Conservation (phyloP, 768 basidiomycete genomes). For the Lactarius quietus region DNA sequence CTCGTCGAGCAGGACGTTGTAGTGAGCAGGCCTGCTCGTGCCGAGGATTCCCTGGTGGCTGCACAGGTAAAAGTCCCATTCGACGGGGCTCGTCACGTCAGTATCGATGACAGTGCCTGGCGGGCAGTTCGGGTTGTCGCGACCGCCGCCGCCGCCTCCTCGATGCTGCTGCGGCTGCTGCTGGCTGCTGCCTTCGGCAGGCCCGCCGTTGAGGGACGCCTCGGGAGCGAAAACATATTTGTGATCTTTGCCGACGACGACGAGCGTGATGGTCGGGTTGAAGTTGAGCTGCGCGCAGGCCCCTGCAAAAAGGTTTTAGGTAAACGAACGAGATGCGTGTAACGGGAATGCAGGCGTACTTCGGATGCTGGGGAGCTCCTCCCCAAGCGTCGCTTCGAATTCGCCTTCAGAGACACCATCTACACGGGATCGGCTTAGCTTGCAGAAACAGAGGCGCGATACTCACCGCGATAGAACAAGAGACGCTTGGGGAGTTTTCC, state of each 20-base stretch:
- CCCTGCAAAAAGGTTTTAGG: constrained; percentile 39
- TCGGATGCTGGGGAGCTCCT: constrained; percentile 52
- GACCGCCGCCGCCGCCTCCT: too few species aligned
- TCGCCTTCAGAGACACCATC: constrained; percentile 57
- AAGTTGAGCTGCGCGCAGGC: constrained; percentile 59
- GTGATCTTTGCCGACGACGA: constrained; percentile 77
- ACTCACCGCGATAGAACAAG: constrained; percentile 67
- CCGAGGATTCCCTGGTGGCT: constrained; percentile 56
- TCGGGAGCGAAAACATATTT: constrained; percentile 59
- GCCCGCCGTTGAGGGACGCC: not conserved
- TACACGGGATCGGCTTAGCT: constrained; percentile 15
- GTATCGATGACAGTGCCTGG: constrained; percentile 76
- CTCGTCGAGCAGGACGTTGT: constrained; percentile 47
- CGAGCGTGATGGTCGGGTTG: constrained; percentile 61
- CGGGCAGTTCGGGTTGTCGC: constrained; percentile 55
- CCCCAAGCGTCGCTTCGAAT: constrained; percentile 45
- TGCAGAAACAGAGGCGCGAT: not conserved
- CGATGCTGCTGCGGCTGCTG: too few species aligned
- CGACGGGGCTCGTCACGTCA: constrained; percentile 61
- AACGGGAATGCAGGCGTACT: constrained; percentile 37
- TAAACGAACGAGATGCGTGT: not conserved
- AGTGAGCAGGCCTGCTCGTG: constrained; percentile 60
- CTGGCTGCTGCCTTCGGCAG: not conserved
- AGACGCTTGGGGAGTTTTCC: constrained; percentile 53
- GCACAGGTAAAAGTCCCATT: constrained; percentile 74